Evolutionary conservation across 768 basidiomycete genomes (phyloP).

Genomic region (Trichaptum fuscoviolaceum): DNA sequence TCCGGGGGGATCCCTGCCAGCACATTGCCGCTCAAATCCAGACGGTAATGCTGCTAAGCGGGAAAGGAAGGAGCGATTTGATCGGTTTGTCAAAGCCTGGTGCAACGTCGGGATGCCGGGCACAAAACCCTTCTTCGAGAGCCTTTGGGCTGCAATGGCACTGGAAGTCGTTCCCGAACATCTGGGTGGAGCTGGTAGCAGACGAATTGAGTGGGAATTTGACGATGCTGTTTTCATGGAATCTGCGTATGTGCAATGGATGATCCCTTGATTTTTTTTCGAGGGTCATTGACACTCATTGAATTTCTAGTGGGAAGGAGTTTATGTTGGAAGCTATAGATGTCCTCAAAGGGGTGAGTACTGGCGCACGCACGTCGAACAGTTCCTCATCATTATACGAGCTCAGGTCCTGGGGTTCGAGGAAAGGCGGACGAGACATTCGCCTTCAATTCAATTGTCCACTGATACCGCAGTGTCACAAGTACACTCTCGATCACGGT

Average conservation of each 20-base stretch:
- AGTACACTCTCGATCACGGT: neutral
- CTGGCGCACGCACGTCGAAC: slow-evolving; percentile 1
- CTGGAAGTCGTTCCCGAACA: slow-evolving; percentile 75
- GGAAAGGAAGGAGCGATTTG: slow-evolving; percentile 68
- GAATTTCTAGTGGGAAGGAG: slow-evolving; percentile 68
- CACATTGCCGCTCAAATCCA: slow-evolving; percentile 67
- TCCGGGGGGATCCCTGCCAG: slow-evolving; percentile 75
- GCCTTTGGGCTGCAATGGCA: slow-evolving; percentile 72
- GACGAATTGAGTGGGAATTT: slow-evolving; percentile 80
- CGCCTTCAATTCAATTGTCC: slow-evolving; percentile 16
- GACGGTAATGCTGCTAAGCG: slow-evolving; percentile 58
- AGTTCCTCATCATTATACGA: slow-evolving; percentile 11
- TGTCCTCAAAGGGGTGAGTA: slow-evolving; percentile 83
- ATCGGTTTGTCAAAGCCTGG: slow-evolving; percentile 75
- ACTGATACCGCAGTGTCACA: neutral
- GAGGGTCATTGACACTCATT: neutral
- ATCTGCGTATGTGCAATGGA: slow-evolving; percentile 66
- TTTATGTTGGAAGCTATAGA: slow-evolving; percentile 92
- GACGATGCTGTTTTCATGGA: slow-evolving; percentile 95
- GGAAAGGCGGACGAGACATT: slow-evolving; percentile 40
- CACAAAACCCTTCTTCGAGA: slow-evolving; percentile 81
- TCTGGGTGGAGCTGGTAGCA: slow-evolving; percentile 73
- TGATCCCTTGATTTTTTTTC: neutral
- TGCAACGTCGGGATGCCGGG: slow-evolving; percentile 86
- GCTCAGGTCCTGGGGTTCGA: slow-evolving; percentile 66